Percentiles rank a stretch among this genome's conserved stretches.
These are phyloP conservation scores for Penicillium crystallinum DNA, from an alignment of 495 filamentous ascomycete species.

Conservation along the genomic window DNA sequence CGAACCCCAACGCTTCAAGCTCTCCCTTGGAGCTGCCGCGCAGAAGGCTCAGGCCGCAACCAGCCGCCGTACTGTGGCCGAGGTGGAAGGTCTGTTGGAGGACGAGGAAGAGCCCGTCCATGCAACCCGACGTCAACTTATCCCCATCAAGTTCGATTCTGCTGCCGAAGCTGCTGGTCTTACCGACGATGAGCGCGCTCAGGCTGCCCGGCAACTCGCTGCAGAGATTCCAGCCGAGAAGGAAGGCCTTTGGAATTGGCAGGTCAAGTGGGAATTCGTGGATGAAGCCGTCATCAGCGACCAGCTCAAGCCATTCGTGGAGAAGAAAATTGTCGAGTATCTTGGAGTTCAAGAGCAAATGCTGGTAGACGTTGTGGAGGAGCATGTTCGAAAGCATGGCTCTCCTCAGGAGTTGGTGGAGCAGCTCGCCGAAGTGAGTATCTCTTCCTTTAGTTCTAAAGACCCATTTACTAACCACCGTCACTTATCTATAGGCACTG, in stretches of 20 bases:
- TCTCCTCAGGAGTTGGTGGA: conserved; percentile 76
- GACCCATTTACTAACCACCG: conserved; percentile 27
- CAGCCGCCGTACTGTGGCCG: conserved; percentile 77
- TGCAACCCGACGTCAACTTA: conserved; percentile 69
- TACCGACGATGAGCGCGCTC: conserved; percentile 76
- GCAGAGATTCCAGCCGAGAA: conserved; percentile 85
- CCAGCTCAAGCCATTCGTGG: conserved; percentile 89
- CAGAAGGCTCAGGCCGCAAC: conserved; percentile 71
- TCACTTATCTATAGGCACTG: conserved; percentile 54
- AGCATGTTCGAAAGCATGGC: conserved; percentile 73
- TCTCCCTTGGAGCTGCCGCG: conserved; percentile 85
- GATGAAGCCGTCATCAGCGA: conserved; percentile 78
- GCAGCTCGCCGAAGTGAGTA: conserved; percentile 73
- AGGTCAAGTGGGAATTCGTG: conserved; percentile 90
- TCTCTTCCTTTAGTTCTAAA: conserved; percentile 6
- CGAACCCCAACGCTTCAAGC: conserved; percentile 85
- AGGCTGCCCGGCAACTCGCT: conserved; percentile 73
- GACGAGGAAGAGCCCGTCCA: conserved; percentile 81
- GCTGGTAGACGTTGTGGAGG: conserved; percentile 86
- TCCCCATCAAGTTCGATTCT: conserved; percentile 89
- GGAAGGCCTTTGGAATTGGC: conserved; percentile 84
- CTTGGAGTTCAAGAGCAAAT: conserved; percentile 95
- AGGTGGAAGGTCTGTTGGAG: conserved; percentile 89
- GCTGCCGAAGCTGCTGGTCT: conserved; percentile 63
- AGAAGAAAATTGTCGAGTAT: conserved; percentile 97